Base-by-base conservation (phyloP, 1,139 yeast species). In the Lodderomyces jiufengensis region DNA sequence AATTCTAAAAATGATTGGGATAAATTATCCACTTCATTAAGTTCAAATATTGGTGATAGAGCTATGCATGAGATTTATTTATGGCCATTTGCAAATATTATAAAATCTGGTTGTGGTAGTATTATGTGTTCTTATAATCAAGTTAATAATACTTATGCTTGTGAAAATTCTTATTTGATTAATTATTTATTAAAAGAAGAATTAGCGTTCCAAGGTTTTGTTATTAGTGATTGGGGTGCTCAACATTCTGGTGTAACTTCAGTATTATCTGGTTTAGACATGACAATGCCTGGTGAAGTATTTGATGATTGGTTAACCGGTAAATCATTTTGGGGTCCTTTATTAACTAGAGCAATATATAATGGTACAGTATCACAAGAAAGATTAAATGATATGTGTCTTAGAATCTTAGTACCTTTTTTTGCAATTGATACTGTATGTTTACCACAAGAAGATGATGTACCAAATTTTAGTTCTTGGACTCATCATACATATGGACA, bases 31-130 rank as follows among this genome's bases (percentile, higher is more conserved):
- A 50, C 50, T 4, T 65, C 76, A 2, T 55, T 73, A 12, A 68
- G 74, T 44, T 56, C 78, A 13, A 76, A 77, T 44, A 70, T 78
- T 33, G 82, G 78, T 34, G 85, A 79, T 51, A 57, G 81, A 27
- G 73, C 79, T 1, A 66, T 80, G 73, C 84, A 78, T 50, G 85
- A 79, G 48, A 52, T 78, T 2, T 79, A 73, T 50, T 55, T 77
- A 36, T 77, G 84, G 83, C 86, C 85, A 5, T 80, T 78, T 61
- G 82, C 81, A 16, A 81, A 79, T 49, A 72, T 74, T 31, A 63
- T 79, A 25, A 66, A 71, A 40, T 79, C 84, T 8, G 83, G 83
- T 10, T 80, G 64, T 22, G 83, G 80, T 1, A 67, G 80, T 18
- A 62, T 79, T 10, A 77, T 80, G 80, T 78, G 84, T 48, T 66